Conservation (phyloP, 2,329 filamentous ascomycete genomes). For the Fusarium neocosmosporiellum region DNA sequence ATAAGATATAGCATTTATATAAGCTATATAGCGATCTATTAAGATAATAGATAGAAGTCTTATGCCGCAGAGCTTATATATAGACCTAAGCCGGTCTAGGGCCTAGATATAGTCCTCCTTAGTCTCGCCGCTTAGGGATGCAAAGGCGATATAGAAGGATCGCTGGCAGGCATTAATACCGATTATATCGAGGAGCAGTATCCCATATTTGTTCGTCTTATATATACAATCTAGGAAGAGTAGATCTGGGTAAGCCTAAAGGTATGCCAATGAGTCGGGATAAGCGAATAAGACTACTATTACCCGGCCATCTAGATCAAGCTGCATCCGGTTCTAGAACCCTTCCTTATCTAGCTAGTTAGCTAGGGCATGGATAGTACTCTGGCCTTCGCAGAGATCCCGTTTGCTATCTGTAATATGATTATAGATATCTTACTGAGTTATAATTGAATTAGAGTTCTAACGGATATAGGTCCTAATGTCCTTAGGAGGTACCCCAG, state of each 20-base stretch:
- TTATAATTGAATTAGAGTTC: not conserved
- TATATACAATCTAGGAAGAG: not conserved
- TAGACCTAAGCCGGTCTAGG: not conserved
- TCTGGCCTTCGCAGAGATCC: not conserved
- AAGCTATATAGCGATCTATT: not conserved
- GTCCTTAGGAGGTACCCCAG: constrained; percentile 1
- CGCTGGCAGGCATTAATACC: constrained; percentile 8
- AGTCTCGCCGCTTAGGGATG: not conserved
- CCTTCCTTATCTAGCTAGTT: not conserved
- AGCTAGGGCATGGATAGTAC: not conserved
- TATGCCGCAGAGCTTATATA: not conserved
- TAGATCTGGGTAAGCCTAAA: not conserved
- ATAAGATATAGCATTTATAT: not conserved
- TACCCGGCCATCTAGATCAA: not conserved
- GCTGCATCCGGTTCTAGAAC: not conserved
- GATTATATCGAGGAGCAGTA: not conserved
- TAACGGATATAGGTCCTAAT: not conserved
- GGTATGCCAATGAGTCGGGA: not conserved
- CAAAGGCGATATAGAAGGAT: constrained; percentile 35
- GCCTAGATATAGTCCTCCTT: not conserved
- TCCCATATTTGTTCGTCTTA: not conserved
- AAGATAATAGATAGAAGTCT: not conserved
- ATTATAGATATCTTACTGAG: constrained; percentile 9
- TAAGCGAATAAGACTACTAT: not conserved
- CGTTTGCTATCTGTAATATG: not conserved